phyloP scores from a whole-genome alignment of 257 asterid genomes.

The Eustoma russellianum region DNA sequence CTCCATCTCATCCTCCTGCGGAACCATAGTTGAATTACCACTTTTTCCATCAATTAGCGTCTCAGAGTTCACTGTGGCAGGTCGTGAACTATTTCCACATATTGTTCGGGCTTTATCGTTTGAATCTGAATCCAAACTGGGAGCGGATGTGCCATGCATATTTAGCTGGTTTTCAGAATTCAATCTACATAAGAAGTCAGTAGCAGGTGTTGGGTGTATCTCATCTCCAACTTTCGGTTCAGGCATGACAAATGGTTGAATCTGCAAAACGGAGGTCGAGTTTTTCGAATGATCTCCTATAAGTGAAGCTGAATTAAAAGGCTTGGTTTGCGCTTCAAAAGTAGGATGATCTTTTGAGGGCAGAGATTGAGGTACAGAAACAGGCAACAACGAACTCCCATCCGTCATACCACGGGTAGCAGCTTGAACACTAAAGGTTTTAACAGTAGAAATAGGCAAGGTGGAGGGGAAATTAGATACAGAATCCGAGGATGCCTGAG shows the following conservation, averaged over 20 bases:
- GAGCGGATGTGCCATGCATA: conserved; percentile 20
- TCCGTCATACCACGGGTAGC: conserved; percentile 18
- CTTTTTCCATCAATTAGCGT: conserved; percentile 21
- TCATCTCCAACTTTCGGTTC: conserved; percentile 23
- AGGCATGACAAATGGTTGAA: conserved; percentile 16
- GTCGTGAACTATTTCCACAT: conserved; percentile 20
- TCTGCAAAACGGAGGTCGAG: conserved; percentile 30
- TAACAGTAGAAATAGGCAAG: conserved; percentile 19
- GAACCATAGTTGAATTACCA: conserved; percentile 25
- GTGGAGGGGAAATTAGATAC: conserved; percentile 23
- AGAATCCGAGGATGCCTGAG: conserved; percentile 26
- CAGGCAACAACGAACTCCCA: conserved; percentile 22
- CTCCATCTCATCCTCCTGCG: conserved; percentile 94
- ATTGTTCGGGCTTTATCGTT: conserved; percentile 23
- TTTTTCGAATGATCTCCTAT: conserved; percentile 21
- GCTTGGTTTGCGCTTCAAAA: conserved; percentile 3
- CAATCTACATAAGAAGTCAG: conserved; percentile 20
- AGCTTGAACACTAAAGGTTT: conserved; percentile 19
- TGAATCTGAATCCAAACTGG: conserved; percentile 22
- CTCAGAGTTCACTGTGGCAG: conserved; percentile 29
- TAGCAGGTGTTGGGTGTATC: conserved; percentile 17
- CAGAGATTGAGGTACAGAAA: conserved; percentile 23
- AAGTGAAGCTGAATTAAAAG: conserved; percentile 13
- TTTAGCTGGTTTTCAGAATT: conserved; percentile 30
- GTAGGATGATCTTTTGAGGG: conserved; percentile 19